phyloP scores from a whole-genome alignment of 306 rosid genomes.

The Senna tora region DNA sequence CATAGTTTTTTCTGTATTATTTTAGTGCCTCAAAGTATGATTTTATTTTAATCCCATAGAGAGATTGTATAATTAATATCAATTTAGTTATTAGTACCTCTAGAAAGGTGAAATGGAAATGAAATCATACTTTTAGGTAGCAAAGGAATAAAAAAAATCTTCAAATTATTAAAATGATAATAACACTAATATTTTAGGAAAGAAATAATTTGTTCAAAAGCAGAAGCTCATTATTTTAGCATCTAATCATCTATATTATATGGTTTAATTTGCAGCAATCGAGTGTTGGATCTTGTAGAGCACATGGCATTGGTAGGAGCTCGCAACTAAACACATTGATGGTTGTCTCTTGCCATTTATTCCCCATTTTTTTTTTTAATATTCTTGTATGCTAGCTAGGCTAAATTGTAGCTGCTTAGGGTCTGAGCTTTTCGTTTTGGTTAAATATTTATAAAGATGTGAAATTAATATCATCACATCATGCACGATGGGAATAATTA shows the following conservation, averaged over 20 bases:
- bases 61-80: neutral
- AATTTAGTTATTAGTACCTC: neutral
- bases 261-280: constrained; percentile 61
- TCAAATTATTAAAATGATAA: neutral
- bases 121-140: neutral
- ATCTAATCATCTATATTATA: constrained; percentile 5
- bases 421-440: constrained; percentile 40
- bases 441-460: constrained; percentile 41
- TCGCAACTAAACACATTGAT: constrained; percentile 38
- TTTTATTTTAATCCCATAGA: neutral
- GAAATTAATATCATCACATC: constrained; percentile 38
- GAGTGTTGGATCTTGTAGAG: constrained; percentile 94
- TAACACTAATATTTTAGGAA: neutral
- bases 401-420: neutral
- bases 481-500: constrained; percentile 26
- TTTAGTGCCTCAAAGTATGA: too few species aligned
- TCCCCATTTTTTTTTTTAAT: constrained; percentile 22
- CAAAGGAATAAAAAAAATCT: neutral
- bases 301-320: constrained; percentile 97
- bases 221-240: neutral
- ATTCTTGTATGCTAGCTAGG: constrained; percentile 43
- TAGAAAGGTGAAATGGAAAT: neutral
- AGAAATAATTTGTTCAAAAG: neutral
- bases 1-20: neutral
- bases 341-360: constrained; percentile 23